A percentile compares a stretch with the other conserved stretches of the same genome.
Evolutionary conservation across 192 early-diverging fungal genomes (phyloP).

Genomic region (Coemansia sp.): DNA sequence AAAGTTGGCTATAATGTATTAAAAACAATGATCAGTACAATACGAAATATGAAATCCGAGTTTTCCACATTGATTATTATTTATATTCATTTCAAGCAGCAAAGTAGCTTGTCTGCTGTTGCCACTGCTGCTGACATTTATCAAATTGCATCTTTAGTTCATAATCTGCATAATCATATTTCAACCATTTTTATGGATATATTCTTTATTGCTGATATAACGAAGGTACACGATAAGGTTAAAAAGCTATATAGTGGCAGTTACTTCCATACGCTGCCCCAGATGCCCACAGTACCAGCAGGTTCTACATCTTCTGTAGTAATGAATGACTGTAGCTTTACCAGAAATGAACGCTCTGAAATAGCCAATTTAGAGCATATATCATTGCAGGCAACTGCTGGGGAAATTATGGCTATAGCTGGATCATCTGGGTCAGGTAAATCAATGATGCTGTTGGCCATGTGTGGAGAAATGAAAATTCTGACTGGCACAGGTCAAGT

Average conservation of each 20-base stretch:
- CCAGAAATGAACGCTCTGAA: conserved; percentile 6
- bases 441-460: conserved; percentile 55
- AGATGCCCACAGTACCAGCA: conserved; percentile 10
- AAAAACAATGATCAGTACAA: background rate
- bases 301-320: background rate
- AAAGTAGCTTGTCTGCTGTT: background rate
- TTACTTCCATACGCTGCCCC: background rate
- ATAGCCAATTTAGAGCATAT: conserved; percentile 12
- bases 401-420: conserved; percentile 44
- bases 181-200: background rate
- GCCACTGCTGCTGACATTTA: conserved; percentile 22
- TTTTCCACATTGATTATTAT: conserved; percentile 3
- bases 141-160: conserved; percentile 1
- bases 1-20: conserved; percentile 18
- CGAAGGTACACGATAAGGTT: background rate
- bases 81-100: conserved; percentile 6
- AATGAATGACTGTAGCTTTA: background rate
- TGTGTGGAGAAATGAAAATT: conserved; percentile 75
- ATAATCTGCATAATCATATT: background rate
- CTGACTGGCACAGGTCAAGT: conserved; percentile 63
- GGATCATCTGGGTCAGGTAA: conserved; percentile 61
- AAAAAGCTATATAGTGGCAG: background rate
- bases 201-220: background rate
- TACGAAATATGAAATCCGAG: background rate
- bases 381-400: conserved; percentile 8